phyloP scores from a whole-genome alignment of 2,329 filamentous ascomycete genomes.

The Alternaria sp. region DNA sequence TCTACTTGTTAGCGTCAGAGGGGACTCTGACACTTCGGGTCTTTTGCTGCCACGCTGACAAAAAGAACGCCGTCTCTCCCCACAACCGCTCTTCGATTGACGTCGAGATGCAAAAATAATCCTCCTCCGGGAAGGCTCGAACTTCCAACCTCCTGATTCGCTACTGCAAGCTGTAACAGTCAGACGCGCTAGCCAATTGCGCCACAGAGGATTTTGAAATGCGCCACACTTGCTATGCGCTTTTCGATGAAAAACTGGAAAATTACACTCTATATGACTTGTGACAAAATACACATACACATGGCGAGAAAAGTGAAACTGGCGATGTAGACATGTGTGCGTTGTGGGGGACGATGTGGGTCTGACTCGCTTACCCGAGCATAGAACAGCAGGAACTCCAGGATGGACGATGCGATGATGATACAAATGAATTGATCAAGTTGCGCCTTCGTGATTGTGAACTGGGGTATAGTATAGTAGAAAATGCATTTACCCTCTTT shows the following conservation, averaged over 20 bases:
- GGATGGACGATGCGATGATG: not conserved
- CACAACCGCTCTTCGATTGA: not conserved
- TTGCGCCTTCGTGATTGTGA: not conserved
- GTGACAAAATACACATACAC: not conserved
- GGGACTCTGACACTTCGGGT: not conserved
- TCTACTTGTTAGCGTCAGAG: not conserved
- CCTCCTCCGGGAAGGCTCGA: constrained; percentile 47
- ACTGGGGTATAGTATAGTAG: constrained; percentile 2
- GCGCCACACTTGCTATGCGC: constrained; percentile 31
- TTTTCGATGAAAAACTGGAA: constrained; percentile 5
- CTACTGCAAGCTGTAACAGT: constrained; percentile 58
- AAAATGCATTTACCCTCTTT: not conserved
- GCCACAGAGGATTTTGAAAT: constrained; percentile 50
- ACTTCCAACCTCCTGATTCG: constrained; percentile 46
- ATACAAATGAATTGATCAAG: not conserved
- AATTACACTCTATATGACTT: not conserved
- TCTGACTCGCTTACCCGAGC: constrained; percentile 17
- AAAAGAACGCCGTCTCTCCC: not conserved
- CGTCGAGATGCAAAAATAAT: not conserved
- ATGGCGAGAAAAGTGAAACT: not conserved
- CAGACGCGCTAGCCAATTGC: constrained; percentile 68
- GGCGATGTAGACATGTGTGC: not conserved
- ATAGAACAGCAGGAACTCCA: not conserved
- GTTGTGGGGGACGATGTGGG: constrained; percentile 11
- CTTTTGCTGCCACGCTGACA: not conserved